Base-by-base conservation (phyloP, 208 protist species). In the Plasmodiophora brassicae region DNA sequence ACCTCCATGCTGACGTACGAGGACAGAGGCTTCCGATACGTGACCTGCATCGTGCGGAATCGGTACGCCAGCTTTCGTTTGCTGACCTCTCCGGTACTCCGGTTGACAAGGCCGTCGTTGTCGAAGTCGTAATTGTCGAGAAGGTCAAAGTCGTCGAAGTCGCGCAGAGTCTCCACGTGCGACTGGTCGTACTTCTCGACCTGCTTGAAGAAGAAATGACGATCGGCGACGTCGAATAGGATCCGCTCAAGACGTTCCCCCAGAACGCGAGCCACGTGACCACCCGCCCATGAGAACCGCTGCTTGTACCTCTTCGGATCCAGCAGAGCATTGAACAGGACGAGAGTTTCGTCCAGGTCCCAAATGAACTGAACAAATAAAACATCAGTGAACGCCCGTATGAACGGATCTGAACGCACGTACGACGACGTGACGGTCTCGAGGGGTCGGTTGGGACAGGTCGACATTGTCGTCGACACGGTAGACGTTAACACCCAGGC, bases 321-420 rank as follows among this genome's bases (percentile, higher is more conserved):
- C 5, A 78, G 10, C 32, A 78, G n/a, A 32, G 32, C 20, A 32
- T 78, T 78, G 5, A 78, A 32, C 65, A 78, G n/a, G 41, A 78
- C 41, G 32, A 78, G n/a, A 32, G 65, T 78, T 38, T 78, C 65
- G n/a, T 78, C 65, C 14, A 78, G 65, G 41, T 78, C 65, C 65
- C 65, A 78, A 5, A 78, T 38, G n/a, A 44, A 78, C 65, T 78
- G n/a, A 8, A 5, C 65, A 14, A 78, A 5, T 38, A 5, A 5
- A 25, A 57, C 50, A 25, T 28, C 50, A 57, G 50, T 57, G 25
- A 28, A 25, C 20, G 14, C 25, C 50, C 14, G 50, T 57, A 57
- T 57, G 25, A 57, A 28, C 14, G 20, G 25, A 57, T 57, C 50
- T 14, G 25, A 57, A 57, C 14, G 50, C 50, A 28, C 20, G 25